Evolutionary conservation across 2,329 filamentous ascomycete genomes (phyloP).

Genomic region (Dactylella cylindrospora): DNA sequence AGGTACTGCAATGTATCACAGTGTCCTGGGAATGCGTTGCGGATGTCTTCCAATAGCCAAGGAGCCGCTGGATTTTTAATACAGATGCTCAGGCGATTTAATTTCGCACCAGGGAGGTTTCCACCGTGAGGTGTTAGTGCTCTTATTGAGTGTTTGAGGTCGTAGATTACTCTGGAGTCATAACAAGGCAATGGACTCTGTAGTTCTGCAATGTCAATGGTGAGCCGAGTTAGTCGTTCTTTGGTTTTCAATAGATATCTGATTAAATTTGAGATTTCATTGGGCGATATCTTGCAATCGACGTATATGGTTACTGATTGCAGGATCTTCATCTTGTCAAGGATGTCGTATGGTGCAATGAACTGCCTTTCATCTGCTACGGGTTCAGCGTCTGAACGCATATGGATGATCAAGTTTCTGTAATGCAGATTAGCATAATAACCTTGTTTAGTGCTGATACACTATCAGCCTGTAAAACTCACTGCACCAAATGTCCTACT

Average conservation of each 20-base stretch:
- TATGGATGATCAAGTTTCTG: slow-evolving; percentile 35
- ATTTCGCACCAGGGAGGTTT: not conserved
- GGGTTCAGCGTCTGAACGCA: slow-evolving; percentile 7
- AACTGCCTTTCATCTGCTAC: slow-evolving; percentile 23
- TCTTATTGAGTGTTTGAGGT: slow-evolving; percentile 2
- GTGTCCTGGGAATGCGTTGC: slow-evolving; percentile 13
- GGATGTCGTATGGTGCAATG: slow-evolving; percentile 23
- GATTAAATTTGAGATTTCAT: slow-evolving; percentile 14
- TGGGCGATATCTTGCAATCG: slow-evolving; percentile 1
- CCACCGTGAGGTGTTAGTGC: not conserved
- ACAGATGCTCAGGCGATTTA: slow-evolving; percentile 15
- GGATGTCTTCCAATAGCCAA: not conserved
- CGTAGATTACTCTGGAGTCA: slow-evolving; percentile 26
- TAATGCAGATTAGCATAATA: too few species aligned
- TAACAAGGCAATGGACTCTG: slow-evolving; percentile 16
- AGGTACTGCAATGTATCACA: slow-evolving; percentile 5
- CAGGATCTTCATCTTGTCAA: slow-evolving; percentile 28
- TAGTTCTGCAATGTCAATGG: slow-evolving; percentile 14
- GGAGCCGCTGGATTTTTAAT: not conserved
- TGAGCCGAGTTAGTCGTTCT: slow-evolving; percentile 6
- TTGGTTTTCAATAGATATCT: slow-evolving; percentile 24
- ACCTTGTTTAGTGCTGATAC: too few species aligned
- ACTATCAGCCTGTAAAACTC: too few species aligned
- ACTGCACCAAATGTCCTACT: slow-evolving; percentile 33
- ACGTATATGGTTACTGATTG: slow-evolving; percentile 26